phyloP scores from a whole-genome alignment of 2,329 filamentous ascomycete species.

The Sordariomycetes sp. region DNA sequence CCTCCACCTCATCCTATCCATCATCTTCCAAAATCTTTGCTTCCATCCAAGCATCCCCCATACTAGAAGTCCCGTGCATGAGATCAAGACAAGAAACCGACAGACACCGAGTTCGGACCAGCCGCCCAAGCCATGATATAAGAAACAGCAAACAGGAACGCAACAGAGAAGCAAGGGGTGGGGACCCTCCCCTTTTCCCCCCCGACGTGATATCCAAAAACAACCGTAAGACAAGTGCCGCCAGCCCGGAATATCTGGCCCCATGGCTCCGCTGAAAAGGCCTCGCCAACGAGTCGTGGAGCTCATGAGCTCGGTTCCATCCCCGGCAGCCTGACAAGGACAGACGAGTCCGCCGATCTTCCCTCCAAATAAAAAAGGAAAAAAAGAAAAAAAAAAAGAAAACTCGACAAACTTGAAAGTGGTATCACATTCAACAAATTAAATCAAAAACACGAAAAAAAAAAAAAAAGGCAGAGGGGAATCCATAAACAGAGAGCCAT shows the following conservation, averaged over 20 bases:
- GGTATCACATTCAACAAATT: slow-evolving; percentile 1
- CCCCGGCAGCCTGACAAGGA: no score
- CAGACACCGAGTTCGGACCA: neutral
- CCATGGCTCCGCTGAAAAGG: no score
- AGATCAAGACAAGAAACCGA: neutral
- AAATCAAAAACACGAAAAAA: neutral
- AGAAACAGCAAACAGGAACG: neutral
- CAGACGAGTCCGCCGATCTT: no score
- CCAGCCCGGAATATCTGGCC: neutral
- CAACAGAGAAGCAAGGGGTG: neutral
- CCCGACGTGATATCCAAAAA: no score
- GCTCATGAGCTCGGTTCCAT: no score
- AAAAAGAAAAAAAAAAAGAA: no score
- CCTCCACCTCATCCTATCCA: neutral
- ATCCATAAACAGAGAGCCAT: no score
- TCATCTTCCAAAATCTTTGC: no score
- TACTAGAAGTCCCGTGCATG: neutral
- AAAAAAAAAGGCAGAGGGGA: slow-evolving; percentile 1
- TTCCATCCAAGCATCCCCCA: neutral
- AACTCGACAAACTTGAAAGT: neutral
- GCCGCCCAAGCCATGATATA: neutral
- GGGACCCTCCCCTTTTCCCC: neutral
- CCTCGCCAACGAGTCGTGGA: no score
- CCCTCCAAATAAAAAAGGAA: no score
- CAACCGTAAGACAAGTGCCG: neutral